phyloP scores from a whole-genome alignment of 2,329 filamentous ascomycete species.

The Penicillium rolfsii region DNA sequence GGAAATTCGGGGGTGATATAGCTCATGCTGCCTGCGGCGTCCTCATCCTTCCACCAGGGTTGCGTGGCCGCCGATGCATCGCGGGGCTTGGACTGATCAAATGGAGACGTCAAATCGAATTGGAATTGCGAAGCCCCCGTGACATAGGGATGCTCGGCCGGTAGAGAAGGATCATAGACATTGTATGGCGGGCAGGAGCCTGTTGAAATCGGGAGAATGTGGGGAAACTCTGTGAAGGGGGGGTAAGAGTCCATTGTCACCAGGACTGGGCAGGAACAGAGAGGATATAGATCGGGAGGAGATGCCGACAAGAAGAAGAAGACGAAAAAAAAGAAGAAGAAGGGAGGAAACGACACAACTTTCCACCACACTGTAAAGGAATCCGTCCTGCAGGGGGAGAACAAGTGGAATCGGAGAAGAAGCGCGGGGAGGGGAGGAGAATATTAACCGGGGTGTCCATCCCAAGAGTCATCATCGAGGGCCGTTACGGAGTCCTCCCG shows the following conservation, averaged over 20 bases:
- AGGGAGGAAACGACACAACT: neutral
- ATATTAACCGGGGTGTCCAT: constrained; percentile 14
- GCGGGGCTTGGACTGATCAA: constrained; percentile 10
- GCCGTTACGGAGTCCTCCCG: neutral
- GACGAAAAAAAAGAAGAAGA: neutral
- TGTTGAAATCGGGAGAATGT: constrained; percentile 14
- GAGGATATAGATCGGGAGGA: neutral
- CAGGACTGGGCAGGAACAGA: neutral
- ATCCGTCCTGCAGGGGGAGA: neutral
- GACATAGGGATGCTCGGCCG: constrained; percentile 17
- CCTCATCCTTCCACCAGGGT: constrained; percentile 16
- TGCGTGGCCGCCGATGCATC: constrained; percentile 7
- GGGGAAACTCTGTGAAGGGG: constrained; percentile 14
- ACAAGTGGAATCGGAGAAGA: neutral
- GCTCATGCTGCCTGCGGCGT: neutral
- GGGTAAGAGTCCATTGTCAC: constrained; percentile 19
- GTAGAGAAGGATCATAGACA: constrained; percentile 14
- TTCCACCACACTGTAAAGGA: neutral
- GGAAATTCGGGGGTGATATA: constrained; percentile 15
- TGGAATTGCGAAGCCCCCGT: constrained; percentile 16
- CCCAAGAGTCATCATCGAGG: constrained; percentile 4
- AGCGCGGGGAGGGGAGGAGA: neutral
- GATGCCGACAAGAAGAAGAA: neutral
- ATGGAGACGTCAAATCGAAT: constrained; percentile 7
- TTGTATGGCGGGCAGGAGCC: constrained; percentile 8